Conservation (phyloP, 257 asterid genomes). For the Misopates orontium region DNA sequence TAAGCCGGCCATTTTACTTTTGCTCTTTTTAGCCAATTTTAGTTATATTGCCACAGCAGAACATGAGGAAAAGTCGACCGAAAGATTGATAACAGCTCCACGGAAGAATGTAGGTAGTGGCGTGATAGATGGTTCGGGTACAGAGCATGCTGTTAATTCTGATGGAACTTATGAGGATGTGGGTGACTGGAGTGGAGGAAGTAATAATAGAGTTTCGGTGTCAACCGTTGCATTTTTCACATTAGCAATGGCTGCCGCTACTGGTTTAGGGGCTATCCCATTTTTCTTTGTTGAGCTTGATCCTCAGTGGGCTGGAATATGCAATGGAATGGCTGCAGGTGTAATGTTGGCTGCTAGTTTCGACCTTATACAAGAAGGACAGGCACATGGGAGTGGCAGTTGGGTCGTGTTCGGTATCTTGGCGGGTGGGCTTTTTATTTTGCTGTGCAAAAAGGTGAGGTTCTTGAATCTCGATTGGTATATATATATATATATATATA, state of each 20-base stretch:
- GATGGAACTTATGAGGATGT: slow-evolving; percentile 36
- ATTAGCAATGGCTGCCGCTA: slow-evolving; percentile 94
- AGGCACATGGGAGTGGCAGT: slow-evolving; percentile 92
- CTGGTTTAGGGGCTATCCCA: slow-evolving; percentile 96
- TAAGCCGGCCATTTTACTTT: slow-evolving; percentile 37
- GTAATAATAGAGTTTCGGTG: slow-evolving; percentile 63
- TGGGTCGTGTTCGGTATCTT: slow-evolving; percentile 94
- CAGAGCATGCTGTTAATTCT: slow-evolving; percentile 51
- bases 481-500: slow-evolving; percentile 15
- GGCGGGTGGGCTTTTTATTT: slow-evolving; percentile 89
- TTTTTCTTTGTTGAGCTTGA: slow-evolving; percentile 97
- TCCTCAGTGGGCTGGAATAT: slow-evolving; percentile 94
- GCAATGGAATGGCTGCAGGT: slow-evolving; percentile 99
- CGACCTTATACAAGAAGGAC: slow-evolving; percentile 98
- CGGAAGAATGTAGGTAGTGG: slow-evolving; percentile 54
- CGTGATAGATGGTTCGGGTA: slow-evolving; percentile 90
- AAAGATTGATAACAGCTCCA: slow-evolving; percentile 68
- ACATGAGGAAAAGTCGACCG: slow-evolving; percentile 41
- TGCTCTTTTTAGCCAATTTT: slow-evolving; percentile 41
- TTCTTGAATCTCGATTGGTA: slow-evolving; percentile 12
- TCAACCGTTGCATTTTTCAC: slow-evolving; percentile 89
- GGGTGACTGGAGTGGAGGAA: slow-evolving; percentile 48
- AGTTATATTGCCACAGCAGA: slow-evolving; percentile 40
- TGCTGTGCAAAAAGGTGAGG: slow-evolving; percentile 90
- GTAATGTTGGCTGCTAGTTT: slow-evolving; percentile 99